phyloP scores from a whole-genome alignment of 2,329 filamentous ascomycete genomes.

The Paraconiothyrium sp. region DNA sequence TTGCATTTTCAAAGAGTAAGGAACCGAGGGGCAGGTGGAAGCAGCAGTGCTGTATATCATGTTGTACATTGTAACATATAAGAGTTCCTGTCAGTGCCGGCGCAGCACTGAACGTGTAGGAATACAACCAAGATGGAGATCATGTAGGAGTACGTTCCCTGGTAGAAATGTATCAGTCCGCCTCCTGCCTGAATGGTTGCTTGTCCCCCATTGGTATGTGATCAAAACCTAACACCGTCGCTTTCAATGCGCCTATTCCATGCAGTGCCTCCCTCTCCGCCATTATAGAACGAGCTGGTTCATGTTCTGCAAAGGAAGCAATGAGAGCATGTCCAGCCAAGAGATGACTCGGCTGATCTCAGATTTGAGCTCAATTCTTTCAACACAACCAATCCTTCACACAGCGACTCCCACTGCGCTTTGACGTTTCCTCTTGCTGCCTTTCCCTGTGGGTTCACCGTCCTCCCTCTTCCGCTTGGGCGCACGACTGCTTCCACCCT shows the following conservation, averaged over 20 bases:
- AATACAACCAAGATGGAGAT: conserved; percentile 5
- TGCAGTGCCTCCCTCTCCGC: conserved; percentile 4
- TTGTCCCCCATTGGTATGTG: background rate
- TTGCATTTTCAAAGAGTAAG: background rate
- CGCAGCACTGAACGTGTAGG: conserved; percentile 1
- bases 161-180: background rate
- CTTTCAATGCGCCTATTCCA: conserved; percentile 9
- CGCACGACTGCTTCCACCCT: conserved; percentile 56
- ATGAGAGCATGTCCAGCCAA: background rate
- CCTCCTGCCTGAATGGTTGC: background rate
- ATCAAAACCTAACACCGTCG: conserved; percentile 12
- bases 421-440: conserved; percentile 43
- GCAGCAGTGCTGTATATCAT: conserved; percentile 4
- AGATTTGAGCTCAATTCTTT: background rate
- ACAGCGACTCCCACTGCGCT: conserved; percentile 30
- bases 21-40: background rate
- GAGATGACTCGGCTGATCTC: background rate
- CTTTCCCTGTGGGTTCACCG: conserved; percentile 41
- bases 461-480: conserved; percentile 56
- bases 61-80: conserved; percentile 22
- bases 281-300: background rate
- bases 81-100: background rate
- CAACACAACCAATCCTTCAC: background rate
- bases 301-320: background rate
- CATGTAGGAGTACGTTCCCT: conserved; percentile 1